These are phyloP conservation scores for Aureobasidium sp. DNA, from an alignment of 2,329 filamentous ascomycete species.

Conservation along the genomic window DNA sequence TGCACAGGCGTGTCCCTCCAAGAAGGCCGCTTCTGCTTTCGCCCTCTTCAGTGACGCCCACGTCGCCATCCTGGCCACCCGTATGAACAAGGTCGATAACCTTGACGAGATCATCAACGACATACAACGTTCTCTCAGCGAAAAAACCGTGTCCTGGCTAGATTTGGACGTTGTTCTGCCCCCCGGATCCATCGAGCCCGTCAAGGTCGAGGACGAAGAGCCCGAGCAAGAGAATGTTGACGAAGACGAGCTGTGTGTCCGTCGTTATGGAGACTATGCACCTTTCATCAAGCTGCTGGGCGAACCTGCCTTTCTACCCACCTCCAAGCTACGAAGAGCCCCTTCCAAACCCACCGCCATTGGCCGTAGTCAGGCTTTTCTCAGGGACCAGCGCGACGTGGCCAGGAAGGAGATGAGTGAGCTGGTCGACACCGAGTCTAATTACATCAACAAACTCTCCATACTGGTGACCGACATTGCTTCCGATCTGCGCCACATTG, in stretches of 20 bases:
- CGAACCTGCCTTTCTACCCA: conserved; percentile 77
- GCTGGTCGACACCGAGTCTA: conserved; percentile 84
- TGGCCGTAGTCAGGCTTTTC: conserved; percentile 68
- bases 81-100: conserved; percentile 75
- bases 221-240: conserved; percentile 58
- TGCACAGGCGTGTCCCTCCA: conserved; percentile 41
- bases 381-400: conserved; percentile 71
- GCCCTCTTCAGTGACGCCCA: conserved; percentile 82
- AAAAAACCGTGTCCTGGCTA: conserved; percentile 74
- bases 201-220: conserved; percentile 50
- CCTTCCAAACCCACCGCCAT: conserved; percentile 78
- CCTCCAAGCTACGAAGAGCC: conserved; percentile 71
- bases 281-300: conserved; percentile 71
- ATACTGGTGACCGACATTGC: conserved; percentile 76
- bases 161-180: conserved; percentile 85
- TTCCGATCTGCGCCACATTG: conserved; percentile 65
- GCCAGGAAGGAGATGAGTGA: conserved; percentile 84
- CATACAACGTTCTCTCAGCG: conserved; percentile 65
- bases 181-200: conserved; percentile 56
- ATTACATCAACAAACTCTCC: conserved; percentile 81
- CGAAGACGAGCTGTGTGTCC: conserved; percentile 37
- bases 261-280: conserved; percentile 69
- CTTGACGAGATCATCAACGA: conserved; percentile 62
- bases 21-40: conserved; percentile 53
- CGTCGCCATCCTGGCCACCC: conserved; percentile 79